Evolutionary conservation across 2,329 filamentous ascomycete species (phyloP), one percentile per base, ranked within the genome.

Genomic region (Venturia nashicola): DNA sequence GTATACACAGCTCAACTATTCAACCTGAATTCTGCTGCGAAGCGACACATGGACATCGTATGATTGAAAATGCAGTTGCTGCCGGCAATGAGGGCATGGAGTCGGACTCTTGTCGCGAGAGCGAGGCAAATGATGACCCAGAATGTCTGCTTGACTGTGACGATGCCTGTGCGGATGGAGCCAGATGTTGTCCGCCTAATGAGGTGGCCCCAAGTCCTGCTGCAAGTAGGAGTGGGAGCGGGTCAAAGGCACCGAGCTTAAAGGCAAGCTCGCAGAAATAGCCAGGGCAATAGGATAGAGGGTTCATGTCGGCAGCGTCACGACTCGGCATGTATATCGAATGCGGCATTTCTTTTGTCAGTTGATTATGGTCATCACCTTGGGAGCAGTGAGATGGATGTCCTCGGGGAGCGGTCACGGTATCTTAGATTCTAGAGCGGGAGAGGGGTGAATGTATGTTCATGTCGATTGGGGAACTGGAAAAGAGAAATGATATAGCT

Each of bases 1-100:
- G 94, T 64, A 97, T 99, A 68, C 94, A 99, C 78, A 95, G 90
- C 44, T 93, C 91, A 43, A 99, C 94, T 14, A 97, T 99, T 69
- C 94, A 99, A 76, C 94, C 94, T 6, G 94, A 99, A 75, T 99
- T 79, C 71, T 77, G 77, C 68, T 72, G 79, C 32, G 73, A 80
- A 64, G 71, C 72, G 6, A 74, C 73, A 20, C 76, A 79, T 67
- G 75, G 76, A 65, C 77, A 80, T 66, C 71, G 70, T 23, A 69
- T 63, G 61, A 59, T 63, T 23, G 61, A 63, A 36, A 34, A 48
- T 51, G 61, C 61, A 27, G 66, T 2, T 12, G 16, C 44, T 16
- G 55, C 63, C 42, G 51, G 16, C n/a, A 42, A 61, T 20, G 43
- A 64, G 18, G 54, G 16, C 39, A 32, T 32, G 12, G 54, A 59